A percentile compares a stretch with the other conserved stretches of the same genome.
These are phyloP conservation scores for Botrytis sinoallii DNA, from an alignment of 2,329 filamentous ascomycete species.

Conservation along the genomic window DNA sequence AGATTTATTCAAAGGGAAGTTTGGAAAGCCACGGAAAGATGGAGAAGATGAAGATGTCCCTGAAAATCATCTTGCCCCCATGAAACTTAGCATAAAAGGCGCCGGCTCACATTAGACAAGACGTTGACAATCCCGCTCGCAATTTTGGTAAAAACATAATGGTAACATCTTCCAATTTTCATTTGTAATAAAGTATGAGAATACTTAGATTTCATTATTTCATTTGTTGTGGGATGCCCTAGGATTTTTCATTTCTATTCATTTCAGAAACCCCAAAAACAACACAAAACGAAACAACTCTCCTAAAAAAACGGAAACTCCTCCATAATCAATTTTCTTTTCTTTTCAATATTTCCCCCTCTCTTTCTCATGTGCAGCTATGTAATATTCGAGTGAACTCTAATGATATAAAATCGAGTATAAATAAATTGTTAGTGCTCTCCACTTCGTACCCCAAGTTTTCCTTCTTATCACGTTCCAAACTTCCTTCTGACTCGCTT, in stretches of 20 bases:
- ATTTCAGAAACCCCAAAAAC: neutral
- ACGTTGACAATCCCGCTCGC: neutral
- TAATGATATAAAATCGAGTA: neutral
- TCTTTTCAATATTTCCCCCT: neutral
- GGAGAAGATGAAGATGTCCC: neutral
- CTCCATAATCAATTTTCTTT: neutral
- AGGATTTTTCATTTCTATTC: neutral
- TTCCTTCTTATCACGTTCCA: neutral
- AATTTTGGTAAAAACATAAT: neutral
- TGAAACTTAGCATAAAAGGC: neutral
- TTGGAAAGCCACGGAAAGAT: neutral
- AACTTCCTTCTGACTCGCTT: neutral
- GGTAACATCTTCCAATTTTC: neutral
- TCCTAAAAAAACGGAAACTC: neutral
- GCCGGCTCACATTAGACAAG: rapidly evolving
- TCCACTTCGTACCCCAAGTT: neutral
- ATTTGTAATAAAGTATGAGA: neutral
- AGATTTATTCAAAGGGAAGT: neutral
- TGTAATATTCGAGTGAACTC: neutral
- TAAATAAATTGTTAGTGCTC: neutral
- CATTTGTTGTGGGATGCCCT: neutral
- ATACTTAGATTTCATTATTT: neutral
- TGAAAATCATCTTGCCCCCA: neutral
- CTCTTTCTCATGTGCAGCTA: neutral
- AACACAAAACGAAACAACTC: neutral